Base-by-base conservation (phyloP, 2,329 filamentous ascomycete species). In the Colletotrichum sp. region DNA sequence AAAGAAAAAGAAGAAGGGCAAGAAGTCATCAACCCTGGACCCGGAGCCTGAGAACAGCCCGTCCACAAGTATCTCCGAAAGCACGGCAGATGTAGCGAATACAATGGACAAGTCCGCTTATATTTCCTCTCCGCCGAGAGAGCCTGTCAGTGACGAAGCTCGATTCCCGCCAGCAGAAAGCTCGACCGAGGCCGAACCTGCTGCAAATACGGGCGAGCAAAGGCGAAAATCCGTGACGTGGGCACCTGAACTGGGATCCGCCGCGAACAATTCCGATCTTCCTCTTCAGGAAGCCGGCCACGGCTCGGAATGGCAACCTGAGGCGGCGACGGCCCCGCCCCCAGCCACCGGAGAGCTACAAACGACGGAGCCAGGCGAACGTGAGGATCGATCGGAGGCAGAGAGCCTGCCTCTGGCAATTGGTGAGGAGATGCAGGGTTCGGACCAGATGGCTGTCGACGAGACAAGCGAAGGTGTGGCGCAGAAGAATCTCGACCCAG, bases 1-100 rank as follows among this genome's bases (percentile, higher is more conserved):
- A 64, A 84, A 83, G 68, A 84, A 84, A 76, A 83, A 84, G 55
- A 88, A 86, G 78, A 88, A 87, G 79, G 81, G 66, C 70, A 76
- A 75, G 52, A 76, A 76, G 62, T 70, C 74, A 55, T 76, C 74
- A 52, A 55, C 74, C 74, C 68, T 66, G 71, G 74, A 76, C 62
- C 74, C 61, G 71, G 74, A 76, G 74, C 52, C 73, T 73, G 73
- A 64, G 73, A 58, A 75, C 70, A 68, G 71, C 67, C 48, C 71
- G 48, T 71, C 71, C 67, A 71, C 71, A 71, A 68, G 70, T 75
- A 48, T 71, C 73, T 64, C 72, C 64, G 73, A 65, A 75, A 64
- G 36, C 62, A 58, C 73, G 73, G 58, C 73, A 75, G 73, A 75
- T 75, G 73, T 75, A 75, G 73, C 73, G 73, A 75, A 75, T 75